Evolutionary conservation across 176 grass and related monocot species (phyloP), one percentile per base, ranked within the genome.

Genomic region (Poa pratensis): DNA sequence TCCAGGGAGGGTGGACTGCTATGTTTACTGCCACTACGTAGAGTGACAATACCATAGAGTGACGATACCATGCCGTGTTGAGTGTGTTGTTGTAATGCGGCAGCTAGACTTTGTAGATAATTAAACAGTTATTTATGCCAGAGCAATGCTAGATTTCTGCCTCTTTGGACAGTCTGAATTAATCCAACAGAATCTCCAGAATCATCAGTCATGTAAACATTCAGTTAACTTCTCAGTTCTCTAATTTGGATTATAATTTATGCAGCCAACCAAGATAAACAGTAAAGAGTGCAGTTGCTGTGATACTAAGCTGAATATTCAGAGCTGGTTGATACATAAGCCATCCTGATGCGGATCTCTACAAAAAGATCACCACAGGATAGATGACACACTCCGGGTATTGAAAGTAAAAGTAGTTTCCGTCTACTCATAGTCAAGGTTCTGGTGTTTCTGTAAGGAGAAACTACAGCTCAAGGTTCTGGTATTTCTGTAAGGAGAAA

Each of bases 341-440:
- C 43, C 77, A 72, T 80, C 61, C 81, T 45, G 70, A 52, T 17
- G 62, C 32, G 46, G 27, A 84, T 70, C 85, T 84, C 85, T 84
- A 84, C 77, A 87, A 88, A 85, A 91, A 85, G 81, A 91, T 65
- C 45, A 34, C 42, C 81, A 72, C 85, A 87, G 81, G 89, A 84
- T 18, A 63, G 23, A 68, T 16, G 4, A 34, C 32, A 32, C 43
- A 43, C 32, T 91, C 77, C 6, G 15, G 22, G 51, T 43, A 81
- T 84, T 67, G 75, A 53, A 87, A 87, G 87, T 74, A 86, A 22
- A 69, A 81, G 12, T 45, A 24, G 45, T 28, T 84, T 84, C 62
- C 30, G 9, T 81, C 76, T 84, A 80, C 17, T 24, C 51, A 76
- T 65, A 84, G 81, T 84, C 84, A 88, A 64, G 43, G 61, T 87